phyloP scores from a whole-genome alignment of 805 yeast genomes.

The Clavispora asparagi region DNA sequence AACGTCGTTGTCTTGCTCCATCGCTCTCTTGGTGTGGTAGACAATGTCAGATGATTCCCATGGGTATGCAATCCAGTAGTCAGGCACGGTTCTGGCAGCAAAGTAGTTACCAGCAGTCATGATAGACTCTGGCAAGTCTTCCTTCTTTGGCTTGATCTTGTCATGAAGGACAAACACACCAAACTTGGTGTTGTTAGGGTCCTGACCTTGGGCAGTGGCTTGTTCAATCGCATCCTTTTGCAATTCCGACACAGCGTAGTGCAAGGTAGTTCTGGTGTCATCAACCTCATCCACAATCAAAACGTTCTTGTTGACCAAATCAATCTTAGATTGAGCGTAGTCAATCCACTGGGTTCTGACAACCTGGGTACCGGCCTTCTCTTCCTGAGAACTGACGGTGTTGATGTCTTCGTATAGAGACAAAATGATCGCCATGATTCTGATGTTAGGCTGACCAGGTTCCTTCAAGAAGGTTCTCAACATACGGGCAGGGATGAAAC shows the following conservation, averaged over 20 bases:
- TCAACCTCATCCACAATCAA: constrained; percentile 88
- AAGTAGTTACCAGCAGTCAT: constrained; percentile 61
- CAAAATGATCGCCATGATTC: constrained; percentile 91
- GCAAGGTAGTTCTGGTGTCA: constrained; percentile 86
- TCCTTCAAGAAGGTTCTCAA: constrained; percentile 87
- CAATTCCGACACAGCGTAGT: constrained; percentile 75
- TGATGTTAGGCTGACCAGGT: constrained; percentile 80
- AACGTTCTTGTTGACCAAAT: constrained; percentile 71
- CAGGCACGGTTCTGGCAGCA: constrained; percentile 71
- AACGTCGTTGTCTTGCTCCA: constrained; percentile 65
- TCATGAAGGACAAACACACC: constrained; percentile 80
- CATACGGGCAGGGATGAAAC: constrained; percentile 96
- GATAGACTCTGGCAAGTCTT: constrained; percentile 59
- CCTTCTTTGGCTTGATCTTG: constrained; percentile 76
- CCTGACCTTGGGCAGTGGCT: constrained; percentile 55
- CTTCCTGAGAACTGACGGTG: constrained; percentile 40
- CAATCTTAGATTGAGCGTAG: constrained; percentile 54
- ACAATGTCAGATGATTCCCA: constrained; percentile 87
- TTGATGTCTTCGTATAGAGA: constrained; percentile 84
- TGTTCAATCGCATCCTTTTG: constrained; percentile 57
- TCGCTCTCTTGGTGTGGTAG: constrained; percentile 61
- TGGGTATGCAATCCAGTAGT: constrained; percentile 84
- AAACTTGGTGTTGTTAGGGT: constrained; percentile 57
- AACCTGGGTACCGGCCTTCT: constrained; percentile 40
- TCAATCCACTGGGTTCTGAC: constrained; percentile 89